A percentile compares a stretch with the other conserved stretches of the same genome.
Evolutionary conservation across 2,329 filamentous ascomycete species (phyloP).

Genomic region (Periconia macrospinosa): DNA sequence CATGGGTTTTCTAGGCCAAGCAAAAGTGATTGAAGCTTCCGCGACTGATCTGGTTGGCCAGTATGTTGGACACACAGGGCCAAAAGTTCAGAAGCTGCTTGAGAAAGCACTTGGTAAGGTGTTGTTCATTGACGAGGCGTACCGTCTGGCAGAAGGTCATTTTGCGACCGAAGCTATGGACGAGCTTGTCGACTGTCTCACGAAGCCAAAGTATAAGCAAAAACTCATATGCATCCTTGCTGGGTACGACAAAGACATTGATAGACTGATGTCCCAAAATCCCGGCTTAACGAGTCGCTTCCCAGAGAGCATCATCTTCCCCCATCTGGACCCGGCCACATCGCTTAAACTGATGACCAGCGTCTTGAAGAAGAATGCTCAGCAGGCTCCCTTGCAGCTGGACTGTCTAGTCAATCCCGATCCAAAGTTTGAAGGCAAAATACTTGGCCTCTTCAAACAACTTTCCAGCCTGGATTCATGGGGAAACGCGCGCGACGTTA

Average conservation of each 20-base stretch:
- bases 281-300: constrained; percentile 67
- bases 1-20: constrained; percentile 65
- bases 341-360: constrained; percentile 45
- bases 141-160: constrained; percentile 60
- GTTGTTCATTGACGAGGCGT: constrained; percentile 73
- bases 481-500: constrained; percentile 67
- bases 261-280: constrained; percentile 63
- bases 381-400: constrained; percentile 33
- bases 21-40: constrained; percentile 66
- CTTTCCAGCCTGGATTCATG: constrained; percentile 55
- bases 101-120: constrained; percentile 67
- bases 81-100: constrained; percentile 63
- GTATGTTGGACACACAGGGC: constrained; percentile 70
- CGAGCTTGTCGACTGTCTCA: constrained; percentile 56
- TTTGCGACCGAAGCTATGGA: constrained; percentile 62
- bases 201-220: constrained; percentile 59
- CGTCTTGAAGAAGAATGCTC: constrained; percentile 39
- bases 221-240: constrained; percentile 70
- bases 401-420: constrained; percentile 24
- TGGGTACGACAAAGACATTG: constrained; percentile 69
- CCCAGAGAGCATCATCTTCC: constrained; percentile 63
- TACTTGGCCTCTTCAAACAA: constrained; percentile 40
- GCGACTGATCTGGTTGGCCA: constrained; percentile 69
- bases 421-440: constrained; percentile 8
- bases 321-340: constrained; percentile 32